phyloP scores from a whole-genome alignment of 1,284 basidiomycete genomes.

The Leccinum fallax region DNA sequence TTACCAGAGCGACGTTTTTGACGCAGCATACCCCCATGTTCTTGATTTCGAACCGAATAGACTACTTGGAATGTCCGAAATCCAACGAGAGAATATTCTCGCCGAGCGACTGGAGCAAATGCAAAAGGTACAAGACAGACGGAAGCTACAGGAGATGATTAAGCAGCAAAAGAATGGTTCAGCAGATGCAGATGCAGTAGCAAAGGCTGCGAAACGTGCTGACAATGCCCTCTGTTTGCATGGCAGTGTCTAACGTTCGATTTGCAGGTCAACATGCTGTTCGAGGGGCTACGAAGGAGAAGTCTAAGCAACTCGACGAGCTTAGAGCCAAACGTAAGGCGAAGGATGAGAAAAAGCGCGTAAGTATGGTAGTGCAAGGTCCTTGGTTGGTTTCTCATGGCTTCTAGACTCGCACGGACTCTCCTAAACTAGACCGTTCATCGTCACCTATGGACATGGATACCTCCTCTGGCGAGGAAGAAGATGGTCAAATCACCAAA shows the following conservation, averaged over 20 bases:
- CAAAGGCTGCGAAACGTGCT: conserved; percentile 75
- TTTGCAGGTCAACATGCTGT: conserved; percentile 68
- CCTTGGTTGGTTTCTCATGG: conserved; percentile 10
- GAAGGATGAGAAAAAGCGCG: conserved; percentile 75
- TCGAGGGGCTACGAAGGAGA: conserved; percentile 83
- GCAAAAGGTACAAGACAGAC: conserved; percentile 74
- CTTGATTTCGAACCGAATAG: conserved; percentile 44
- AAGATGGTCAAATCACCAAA: conserved; percentile 74
- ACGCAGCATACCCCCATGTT: conserved; percentile 17
- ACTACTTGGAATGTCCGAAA: conserved; percentile 78
- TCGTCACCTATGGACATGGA: conserved; percentile 81
- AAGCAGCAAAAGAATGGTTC: conserved; percentile 59
- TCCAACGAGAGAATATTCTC: conserved; percentile 87
- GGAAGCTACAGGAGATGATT: conserved; percentile 77
- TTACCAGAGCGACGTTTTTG: conserved; percentile 25
- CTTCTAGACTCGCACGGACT: conserved; percentile 46
- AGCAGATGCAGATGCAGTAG: conserved; percentile 58
- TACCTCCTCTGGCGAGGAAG: conserved; percentile 69
- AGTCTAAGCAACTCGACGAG: conserved; percentile 78
- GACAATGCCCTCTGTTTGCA: conserved; percentile 11
- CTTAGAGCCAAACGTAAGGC: conserved; percentile 82
- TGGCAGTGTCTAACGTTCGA: conserved; percentile 6
- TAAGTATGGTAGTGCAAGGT: conserved; percentile 36
- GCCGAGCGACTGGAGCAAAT: conserved; percentile 81
- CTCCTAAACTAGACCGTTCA: conserved; percentile 67